phyloP scores from a whole-genome alignment of 1,284 basidiomycete species.

The Mycosarcoma mackinlayi region DNA sequence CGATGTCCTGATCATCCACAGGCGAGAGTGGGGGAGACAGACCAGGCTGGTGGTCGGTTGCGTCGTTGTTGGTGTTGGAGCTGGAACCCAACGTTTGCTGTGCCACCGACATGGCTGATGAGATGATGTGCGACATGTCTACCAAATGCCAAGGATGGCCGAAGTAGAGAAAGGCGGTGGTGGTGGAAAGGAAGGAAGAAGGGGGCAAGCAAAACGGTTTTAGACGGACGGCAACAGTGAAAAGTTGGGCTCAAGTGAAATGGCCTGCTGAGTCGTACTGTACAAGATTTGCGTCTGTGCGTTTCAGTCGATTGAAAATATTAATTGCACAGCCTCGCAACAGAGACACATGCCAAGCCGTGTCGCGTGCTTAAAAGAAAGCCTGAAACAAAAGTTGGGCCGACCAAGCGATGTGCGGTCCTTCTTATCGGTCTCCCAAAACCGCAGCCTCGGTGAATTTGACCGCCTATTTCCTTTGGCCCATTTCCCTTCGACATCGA shows the following conservation, averaged over 20 bases:
- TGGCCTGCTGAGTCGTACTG: no score
- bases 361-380: slow-evolving; percentile 2
- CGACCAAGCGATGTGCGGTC: no score
- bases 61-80: slow-evolving; percentile 22
- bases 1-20: slow-evolving; percentile 43
- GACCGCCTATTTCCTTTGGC: background rate
- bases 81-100: slow-evolving; percentile 31
- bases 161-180: background rate
- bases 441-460: slow-evolving; percentile 4
- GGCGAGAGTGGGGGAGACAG: slow-evolving; percentile 56
- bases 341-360: background rate
- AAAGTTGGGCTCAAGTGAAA: no score
- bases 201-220: background rate
- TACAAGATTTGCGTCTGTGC: no score
- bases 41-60: slow-evolving; percentile 50
- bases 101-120: slow-evolving; percentile 44
- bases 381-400: no score
- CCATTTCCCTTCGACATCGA: background rate
- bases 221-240: no score
- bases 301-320: no score
- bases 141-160: background rate
- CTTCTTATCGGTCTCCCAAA: slow-evolving; percentile 11
- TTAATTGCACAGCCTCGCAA: no score
- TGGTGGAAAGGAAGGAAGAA: background rate
- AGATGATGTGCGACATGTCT: slow-evolving; percentile 52